These are phyloP conservation scores for Apiospora aurea DNA, from an alignment of 2,329 filamentous ascomycete genomes.

Conservation along the genomic window DNA sequence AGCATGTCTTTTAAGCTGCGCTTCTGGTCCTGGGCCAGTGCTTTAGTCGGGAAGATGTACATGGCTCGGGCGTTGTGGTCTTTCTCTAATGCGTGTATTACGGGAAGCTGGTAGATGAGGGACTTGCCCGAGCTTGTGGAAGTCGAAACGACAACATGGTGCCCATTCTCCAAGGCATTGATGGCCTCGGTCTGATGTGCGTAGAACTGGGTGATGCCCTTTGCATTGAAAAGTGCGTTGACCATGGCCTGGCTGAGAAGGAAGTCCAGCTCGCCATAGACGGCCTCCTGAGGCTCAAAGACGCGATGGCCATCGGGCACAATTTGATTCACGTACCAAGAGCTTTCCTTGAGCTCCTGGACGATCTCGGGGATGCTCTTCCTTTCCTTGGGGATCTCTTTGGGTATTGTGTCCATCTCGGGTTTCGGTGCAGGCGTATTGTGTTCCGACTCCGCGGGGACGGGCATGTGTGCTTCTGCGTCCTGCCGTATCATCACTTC, in stretches of 20 bases:
- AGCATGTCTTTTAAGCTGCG: slow-evolving; percentile 87
- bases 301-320: slow-evolving; percentile 92
- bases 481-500: slow-evolving; percentile 68
- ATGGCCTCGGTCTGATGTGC: slow-evolving; percentile 94
- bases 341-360: slow-evolving; percentile 77
- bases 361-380: slow-evolving; percentile 86
- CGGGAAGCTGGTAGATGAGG: slow-evolving; percentile 95
- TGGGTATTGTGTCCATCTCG: slow-evolving; percentile 61
- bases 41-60: slow-evolving; percentile 99
- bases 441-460: slow-evolving; percentile 54
- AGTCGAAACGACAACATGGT: slow-evolving; percentile 90
- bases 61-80: slow-evolving; percentile 82
- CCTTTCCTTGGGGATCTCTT: slow-evolving; percentile 79
- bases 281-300: slow-evolving; percentile 82
- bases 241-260: slow-evolving; percentile 88
- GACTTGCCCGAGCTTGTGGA: slow-evolving; percentile 98
- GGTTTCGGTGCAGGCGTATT: slow-evolving; percentile 38
- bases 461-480: slow-evolving; percentile 67
- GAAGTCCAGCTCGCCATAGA: slow-evolving; percentile 86
- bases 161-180: slow-evolving; percentile 81
- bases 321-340: slow-evolving; percentile 93
- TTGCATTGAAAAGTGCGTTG: slow-evolving; percentile 95
- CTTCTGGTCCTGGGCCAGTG: slow-evolving; percentile 91
- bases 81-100: slow-evolving; percentile 83
- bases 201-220: slow-evolving; percentile 84